Conservation (phyloP, 73 alveolate genomes). For the Tetrahymena malaccensis region DNA sequence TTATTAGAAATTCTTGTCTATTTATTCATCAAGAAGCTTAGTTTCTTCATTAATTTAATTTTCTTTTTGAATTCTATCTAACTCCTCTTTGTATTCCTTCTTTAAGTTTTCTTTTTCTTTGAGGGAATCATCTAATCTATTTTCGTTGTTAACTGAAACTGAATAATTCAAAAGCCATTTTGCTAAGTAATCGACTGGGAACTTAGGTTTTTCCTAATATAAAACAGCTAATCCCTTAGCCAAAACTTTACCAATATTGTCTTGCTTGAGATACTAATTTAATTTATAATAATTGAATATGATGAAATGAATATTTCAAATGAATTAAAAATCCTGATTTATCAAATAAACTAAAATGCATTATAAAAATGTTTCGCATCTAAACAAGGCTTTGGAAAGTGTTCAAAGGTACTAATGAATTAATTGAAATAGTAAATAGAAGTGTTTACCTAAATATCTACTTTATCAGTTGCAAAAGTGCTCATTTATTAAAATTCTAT, state of each 20-base stretch:
- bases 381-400: neutral
- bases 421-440: neutral
- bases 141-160: constrained; percentile 20
- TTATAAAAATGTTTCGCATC: neutral
- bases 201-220: constrained; percentile 69
- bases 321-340: neutral
- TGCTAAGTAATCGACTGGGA: constrained; percentile 83
- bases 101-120: constrained; percentile 42
- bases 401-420: no score
- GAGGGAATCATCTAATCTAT: constrained; percentile 36
- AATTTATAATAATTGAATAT: neutral
- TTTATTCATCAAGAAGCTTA: constrained; percentile 45
- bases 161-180: constrained; percentile 84
- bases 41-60: constrained; percentile 46
- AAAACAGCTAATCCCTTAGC: constrained; percentile 75
- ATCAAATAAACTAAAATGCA: neutral
- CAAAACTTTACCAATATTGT: constrained; percentile 58
- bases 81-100: constrained; percentile 34
- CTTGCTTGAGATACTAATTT: constrained; percentile 44
- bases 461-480: neutral
- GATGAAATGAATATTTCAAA: neutral
- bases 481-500: neutral
- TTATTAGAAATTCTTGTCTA: constrained; percentile 17
- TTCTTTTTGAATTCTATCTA: constrained; percentile 33
- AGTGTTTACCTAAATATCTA: neutral